Evolutionary conservation across 1,139 yeast species (phyloP).

Genomic region (Suhomyces chickasaworum): DNA sequence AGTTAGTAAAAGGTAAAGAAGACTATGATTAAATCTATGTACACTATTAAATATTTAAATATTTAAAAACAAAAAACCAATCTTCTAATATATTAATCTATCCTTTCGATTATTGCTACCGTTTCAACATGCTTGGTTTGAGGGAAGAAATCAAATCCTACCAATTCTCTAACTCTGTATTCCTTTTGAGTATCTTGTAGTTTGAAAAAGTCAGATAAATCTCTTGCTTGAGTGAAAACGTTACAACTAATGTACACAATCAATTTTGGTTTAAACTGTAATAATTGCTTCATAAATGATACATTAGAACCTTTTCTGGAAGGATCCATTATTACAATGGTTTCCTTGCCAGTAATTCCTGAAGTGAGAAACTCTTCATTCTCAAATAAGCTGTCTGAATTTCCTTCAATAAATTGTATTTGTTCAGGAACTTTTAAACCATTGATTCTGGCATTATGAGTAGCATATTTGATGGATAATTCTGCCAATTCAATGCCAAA

Average conservation of each 20-base stretch:
- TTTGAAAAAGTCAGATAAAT: conserved; percentile 32
- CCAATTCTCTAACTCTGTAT: conserved; percentile 35
- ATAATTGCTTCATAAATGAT: conserved; percentile 37
- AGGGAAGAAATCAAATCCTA: conserved; percentile 52
- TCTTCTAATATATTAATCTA: conserved; percentile 10
- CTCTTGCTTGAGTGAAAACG: conserved; percentile 51
- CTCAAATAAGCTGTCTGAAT: conserved; percentile 38
- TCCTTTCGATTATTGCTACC: conserved; percentile 38
- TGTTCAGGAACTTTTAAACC: conserved; percentile 32
- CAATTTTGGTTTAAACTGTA: conserved; percentile 39
- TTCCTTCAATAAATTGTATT: conserved; percentile 40
- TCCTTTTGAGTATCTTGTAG: conserved; percentile 22
- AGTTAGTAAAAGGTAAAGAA: conserved; percentile 32
- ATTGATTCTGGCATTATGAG: conserved; percentile 43
- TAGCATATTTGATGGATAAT: conserved; percentile 38
- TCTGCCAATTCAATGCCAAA: conserved; percentile 47
- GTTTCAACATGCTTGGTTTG: conserved; percentile 53
- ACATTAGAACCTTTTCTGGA: conserved; percentile 46
- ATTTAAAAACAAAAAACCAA: too few relatives aligned
- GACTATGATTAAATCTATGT: conserved; percentile 8
- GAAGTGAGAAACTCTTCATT: conserved; percentile 27
- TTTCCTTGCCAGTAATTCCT: conserved; percentile 33
- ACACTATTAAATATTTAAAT: conserved; percentile 3
- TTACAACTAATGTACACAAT: conserved; percentile 49
- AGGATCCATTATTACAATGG: conserved; percentile 49